phyloP scores from a whole-genome alignment of 352 stramenopile species.

The Globisporangium canariense region DNA sequence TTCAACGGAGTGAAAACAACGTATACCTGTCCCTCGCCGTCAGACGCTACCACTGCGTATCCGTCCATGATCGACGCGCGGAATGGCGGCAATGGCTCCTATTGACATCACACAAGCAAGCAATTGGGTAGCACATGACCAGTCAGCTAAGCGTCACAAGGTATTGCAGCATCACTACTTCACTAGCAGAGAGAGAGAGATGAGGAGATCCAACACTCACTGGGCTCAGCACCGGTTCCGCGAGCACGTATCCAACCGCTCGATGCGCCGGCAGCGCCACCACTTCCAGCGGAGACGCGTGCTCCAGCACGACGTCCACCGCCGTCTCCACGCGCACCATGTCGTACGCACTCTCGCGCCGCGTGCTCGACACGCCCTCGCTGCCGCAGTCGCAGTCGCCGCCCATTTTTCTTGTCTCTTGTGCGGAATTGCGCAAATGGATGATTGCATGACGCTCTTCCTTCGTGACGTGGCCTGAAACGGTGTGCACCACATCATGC shows the following conservation, averaged over 20 bases:
- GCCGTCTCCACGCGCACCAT: conserved; percentile 67
- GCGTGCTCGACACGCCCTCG: conserved; percentile 40
- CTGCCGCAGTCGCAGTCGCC: conserved; percentile 47
- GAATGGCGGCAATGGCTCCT: conserved; percentile 92
- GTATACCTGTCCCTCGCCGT: conserved; percentile 65
- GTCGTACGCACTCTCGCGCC: conserved; percentile 72
- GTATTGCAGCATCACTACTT: neutral
- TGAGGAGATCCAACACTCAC: conserved; percentile 16
- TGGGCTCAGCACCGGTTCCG: conserved; percentile 44
- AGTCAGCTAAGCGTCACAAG: neutral
- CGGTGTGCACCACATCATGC: neutral
- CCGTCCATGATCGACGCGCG: conserved; percentile 98
- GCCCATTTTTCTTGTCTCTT: conserved; percentile 3
- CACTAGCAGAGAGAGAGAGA: no score
- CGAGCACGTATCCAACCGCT: conserved; percentile 51
- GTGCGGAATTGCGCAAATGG: conserved; percentile 1
- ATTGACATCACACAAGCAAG: neutral
- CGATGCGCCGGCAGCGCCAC: conserved; percentile 29
- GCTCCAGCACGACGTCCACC: conserved; percentile 45
- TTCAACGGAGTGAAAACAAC: neutral
- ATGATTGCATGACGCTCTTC: neutral
- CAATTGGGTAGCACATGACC: conserved; percentile 10
- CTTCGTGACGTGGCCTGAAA: neutral
- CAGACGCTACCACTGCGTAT: conserved; percentile 91
- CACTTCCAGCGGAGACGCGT: conserved; percentile 36